These are phyloP conservation scores for Phytophthora sojae DNA, from an alignment of 352 stramenopile genomes.

Conservation along the genomic window DNA sequence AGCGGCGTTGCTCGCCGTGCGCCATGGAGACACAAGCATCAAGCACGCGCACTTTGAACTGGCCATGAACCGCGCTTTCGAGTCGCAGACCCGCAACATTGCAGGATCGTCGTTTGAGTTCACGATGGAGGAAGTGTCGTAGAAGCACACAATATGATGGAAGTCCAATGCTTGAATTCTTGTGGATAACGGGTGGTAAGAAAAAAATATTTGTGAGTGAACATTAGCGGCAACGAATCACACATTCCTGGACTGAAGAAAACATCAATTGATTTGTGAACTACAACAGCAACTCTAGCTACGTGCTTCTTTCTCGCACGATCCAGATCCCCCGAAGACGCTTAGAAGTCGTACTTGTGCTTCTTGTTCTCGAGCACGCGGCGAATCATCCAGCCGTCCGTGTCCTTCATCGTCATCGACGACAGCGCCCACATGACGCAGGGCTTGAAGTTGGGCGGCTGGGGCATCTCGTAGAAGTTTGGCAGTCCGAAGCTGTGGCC, in stretches of 20 bases:
- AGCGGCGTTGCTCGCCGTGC: conserved; percentile 79
- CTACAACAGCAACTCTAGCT: no score
- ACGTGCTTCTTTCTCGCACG: no score
- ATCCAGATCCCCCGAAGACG: background rate
- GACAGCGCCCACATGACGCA: conserved; percentile 25
- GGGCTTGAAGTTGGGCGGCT: conserved; percentile 21
- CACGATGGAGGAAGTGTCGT: conserved; percentile 47
- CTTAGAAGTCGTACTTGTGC: conserved; percentile 25
- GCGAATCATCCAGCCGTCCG: conserved; percentile 40
- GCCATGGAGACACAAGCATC: conserved; percentile 67
- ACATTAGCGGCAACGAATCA: no score
- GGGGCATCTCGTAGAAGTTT: conserved; percentile 26
- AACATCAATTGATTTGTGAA: no score
- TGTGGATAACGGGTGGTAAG: background rate
- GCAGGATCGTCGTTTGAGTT: conserved; percentile 65
- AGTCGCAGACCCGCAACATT: conserved; percentile 65
- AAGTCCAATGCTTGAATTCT: background rate
- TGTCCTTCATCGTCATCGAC: conserved; percentile 17
- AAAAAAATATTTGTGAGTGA: background rate
- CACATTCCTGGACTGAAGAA: no score
- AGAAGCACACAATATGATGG: background rate
- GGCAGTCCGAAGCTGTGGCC: conserved; percentile 31
- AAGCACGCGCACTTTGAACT: conserved; percentile 77
- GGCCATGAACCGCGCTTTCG: conserved; percentile 75
- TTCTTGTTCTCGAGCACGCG: conserved; percentile 37